Evolutionary conservation across 108 stramenopile species (phyloP).

Genomic region (Chaetoceros tenuissimus): DNA sequence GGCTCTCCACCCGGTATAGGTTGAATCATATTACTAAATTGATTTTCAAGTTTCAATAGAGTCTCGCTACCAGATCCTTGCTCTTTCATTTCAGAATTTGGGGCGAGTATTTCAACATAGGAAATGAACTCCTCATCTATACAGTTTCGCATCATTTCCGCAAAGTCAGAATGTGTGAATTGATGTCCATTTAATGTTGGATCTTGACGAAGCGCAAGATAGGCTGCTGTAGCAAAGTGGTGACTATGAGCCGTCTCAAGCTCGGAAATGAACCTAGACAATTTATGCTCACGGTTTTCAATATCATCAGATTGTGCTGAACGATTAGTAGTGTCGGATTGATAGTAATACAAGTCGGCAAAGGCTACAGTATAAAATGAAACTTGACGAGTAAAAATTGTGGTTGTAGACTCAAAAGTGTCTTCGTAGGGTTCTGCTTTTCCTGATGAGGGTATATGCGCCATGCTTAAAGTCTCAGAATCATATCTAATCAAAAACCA

Average conservation of each 20-base stretch:
- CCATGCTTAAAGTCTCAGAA: constrained; percentile 49
- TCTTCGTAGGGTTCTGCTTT: constrained; percentile 1
- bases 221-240: constrained; percentile 46
- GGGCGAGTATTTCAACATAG: neutral
- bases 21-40: neutral
- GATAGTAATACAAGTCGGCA: constrained; percentile 52
- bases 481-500: constrained; percentile 66
- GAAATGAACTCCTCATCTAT: constrained; percentile 16
- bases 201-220: constrained; percentile 38
- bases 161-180: neutral
- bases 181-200: neutral
- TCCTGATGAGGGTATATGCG: constrained; percentile 29
- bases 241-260: constrained; percentile 37
- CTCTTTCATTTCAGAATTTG: neutral
- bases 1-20: neutral
- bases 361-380: constrained; percentile 63
- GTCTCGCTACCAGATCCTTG: neutral
- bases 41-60: neutral
- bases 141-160: neutral
- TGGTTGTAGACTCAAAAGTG: too few relatives aligned
- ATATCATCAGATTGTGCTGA: constrained; percentile 31
- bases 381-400: constrained; percentile 15
- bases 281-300: constrained; percentile 40
- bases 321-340: constrained; percentile 41
- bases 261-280: constrained; percentile 36